Evolutionary conservation across 345 rosid species (phyloP).

Genomic region (Rhodomyrtus tomentosa): DNA sequence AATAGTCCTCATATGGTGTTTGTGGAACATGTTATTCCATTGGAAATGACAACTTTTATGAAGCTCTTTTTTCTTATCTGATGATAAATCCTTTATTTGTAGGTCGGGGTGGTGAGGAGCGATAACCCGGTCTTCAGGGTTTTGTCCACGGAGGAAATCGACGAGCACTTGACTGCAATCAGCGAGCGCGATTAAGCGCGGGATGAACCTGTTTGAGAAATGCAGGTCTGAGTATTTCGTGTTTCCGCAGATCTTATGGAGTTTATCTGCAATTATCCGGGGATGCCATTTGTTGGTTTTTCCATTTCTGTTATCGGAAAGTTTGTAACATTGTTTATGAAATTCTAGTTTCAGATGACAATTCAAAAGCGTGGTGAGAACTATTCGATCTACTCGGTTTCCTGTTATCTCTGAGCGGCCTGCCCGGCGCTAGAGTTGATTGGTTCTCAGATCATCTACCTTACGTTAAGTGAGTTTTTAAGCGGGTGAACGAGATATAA

Average conservation of each 20-base stretch:
- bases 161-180: slow-evolving; percentile 54
- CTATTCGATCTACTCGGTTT: not conserved
- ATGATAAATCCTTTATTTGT: not conserved
- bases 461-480: not conserved
- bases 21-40: not conserved
- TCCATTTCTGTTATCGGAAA: not conserved
- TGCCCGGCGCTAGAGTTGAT: not conserved
- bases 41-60: not conserved
- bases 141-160: slow-evolving; percentile 45
- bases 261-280: not conserved
- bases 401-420: not conserved
- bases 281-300: not conserved
- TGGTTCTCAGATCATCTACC: not conserved
- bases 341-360: not conserved
- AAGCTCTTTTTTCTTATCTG: not conserved
- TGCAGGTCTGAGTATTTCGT: not conserved
- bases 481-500: not conserved
- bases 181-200: slow-evolving; percentile 38
- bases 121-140: slow-evolving; percentile 32
- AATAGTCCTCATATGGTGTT: not conserved
- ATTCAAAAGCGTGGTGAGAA: not conserved
- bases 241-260: not conserved
- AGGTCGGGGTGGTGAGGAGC: slow-evolving; percentile 61
- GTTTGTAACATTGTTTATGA: not conserved
- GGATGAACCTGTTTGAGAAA: not conserved